A percentile compares a stretch with the other conserved stretches of the same genome.
Conservation (phyloP, 1,284 basidiomycete genomes). For the Austroboletus novae-zelandiae region DNA sequence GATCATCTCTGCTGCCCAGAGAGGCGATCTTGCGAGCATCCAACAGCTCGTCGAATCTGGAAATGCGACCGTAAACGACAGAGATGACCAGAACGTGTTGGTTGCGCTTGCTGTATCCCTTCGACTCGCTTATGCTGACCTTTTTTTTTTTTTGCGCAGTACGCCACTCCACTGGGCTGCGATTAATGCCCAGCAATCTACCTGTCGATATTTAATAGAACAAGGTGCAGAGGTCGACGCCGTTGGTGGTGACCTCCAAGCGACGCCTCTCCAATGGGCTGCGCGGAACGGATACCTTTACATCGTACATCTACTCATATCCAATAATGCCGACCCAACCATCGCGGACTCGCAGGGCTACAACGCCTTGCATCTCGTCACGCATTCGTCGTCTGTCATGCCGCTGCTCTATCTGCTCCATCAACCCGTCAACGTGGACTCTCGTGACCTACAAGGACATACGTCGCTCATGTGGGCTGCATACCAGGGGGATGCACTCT, state of each 20-base stretch:
- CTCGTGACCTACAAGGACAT: conserved; percentile 88
- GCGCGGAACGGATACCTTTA: conserved; percentile 95
- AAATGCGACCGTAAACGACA: conserved; percentile 71
- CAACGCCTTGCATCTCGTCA: conserved; percentile 93
- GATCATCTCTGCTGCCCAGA: conserved; percentile 85
- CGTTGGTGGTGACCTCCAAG: conserved; percentile 91
- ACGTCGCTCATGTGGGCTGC: conserved; percentile 99
- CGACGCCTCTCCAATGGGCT: conserved; percentile 98
- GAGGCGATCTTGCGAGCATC: conserved; percentile 76
- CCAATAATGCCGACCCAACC: conserved; percentile 89
- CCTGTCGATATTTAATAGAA: conserved; percentile 82
- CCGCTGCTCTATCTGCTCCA: conserved; percentile 90
- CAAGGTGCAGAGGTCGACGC: conserved; percentile 96
- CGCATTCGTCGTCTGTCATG: conserved; percentile 94
- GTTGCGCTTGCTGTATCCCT: conserved; percentile 9
- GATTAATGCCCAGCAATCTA: conserved; percentile 84
- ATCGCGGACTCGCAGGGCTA: conserved; percentile 94
- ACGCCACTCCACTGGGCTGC: conserved; percentile 98
- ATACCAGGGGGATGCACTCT: conserved; percentile 96
- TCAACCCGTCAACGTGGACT: conserved; percentile 87
- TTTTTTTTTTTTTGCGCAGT: conserved; percentile 10
- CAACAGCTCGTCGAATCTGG: conserved; percentile 73
- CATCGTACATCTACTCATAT: conserved; percentile 87
- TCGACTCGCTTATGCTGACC: conserved; percentile 5
- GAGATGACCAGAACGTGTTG: conserved; percentile 84